Evolutionary conservation across 73 alveolate genomes (phyloP).

Genomic region (Blepharisma japonicum): DNA sequence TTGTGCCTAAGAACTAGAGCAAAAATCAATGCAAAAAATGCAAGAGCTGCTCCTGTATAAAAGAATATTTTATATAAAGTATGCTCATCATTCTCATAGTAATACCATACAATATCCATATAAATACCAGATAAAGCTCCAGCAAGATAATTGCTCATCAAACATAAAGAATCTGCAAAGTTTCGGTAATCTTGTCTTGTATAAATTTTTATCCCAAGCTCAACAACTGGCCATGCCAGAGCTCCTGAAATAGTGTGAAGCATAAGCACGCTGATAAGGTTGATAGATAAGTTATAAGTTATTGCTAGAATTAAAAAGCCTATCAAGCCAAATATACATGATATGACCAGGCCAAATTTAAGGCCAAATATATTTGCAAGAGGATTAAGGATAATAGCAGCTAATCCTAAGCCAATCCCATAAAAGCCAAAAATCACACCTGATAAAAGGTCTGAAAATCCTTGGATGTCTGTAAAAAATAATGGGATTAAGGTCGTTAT

Average conservation of each 20-base stretch:
- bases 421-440: not conserved
- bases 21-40: not conserved
- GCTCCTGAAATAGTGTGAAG: not conserved
- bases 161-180: not conserved
- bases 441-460: not conserved
- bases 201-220: not conserved
- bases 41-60: not conserved
- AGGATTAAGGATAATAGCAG: not conserved
- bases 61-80: not conserved
- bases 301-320: not conserved
- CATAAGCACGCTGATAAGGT: not conserved
- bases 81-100: not conserved
- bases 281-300: not conserved
- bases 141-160: constrained; percentile 4
- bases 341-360: not conserved
- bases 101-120: not conserved
- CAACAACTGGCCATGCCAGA: constrained; percentile 8
- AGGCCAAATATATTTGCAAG: not conserved
- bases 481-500: not conserved
- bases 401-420: not conserved
- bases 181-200: not conserved
- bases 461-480: not conserved
- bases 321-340: not conserved
- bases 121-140: not conserved
- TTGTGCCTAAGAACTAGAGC: not conserved